Conservation (phyloP, 2,329 filamentous ascomycete genomes). For the Ophiostoma populinum region DNA sequence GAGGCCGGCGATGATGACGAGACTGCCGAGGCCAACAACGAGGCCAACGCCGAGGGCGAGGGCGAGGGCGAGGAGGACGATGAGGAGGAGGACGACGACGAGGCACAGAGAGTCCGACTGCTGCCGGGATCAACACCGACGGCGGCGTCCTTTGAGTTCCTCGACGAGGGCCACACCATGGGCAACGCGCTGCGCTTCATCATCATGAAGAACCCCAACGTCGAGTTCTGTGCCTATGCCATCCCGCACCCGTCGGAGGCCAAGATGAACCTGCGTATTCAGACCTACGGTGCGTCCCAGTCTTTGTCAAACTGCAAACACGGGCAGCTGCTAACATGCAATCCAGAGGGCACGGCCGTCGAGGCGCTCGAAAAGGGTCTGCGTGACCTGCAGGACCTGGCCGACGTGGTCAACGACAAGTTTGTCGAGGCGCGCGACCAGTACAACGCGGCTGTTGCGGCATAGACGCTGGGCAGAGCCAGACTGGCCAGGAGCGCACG, state of each 20-base stretch:
- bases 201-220: conserved; percentile 96
- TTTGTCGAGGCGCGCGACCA: conserved; percentile 54
- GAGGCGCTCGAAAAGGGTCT: conserved; percentile 84
- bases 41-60: conserved; percentile 6
- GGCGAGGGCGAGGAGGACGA: conserved; percentile 19
- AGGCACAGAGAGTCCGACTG: conserved; percentile 42
- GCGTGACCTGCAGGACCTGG: conserved; percentile 74
- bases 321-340: background rate
- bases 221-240: conserved; percentile 96
- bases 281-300: conserved; percentile 65
- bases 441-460: conserved; percentile 21
- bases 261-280: conserved; percentile 94
- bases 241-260: conserved; percentile 92
- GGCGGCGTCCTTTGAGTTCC: conserved; percentile 88
- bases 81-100: conserved; percentile 27
- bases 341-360: conserved; percentile 57
- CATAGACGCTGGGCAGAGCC: background rate
- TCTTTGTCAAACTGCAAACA: background rate
- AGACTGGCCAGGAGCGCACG: background rate
- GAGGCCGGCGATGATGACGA: conserved; percentile 6
- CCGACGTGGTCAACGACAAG: conserved; percentile 84
- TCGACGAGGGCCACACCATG: conserved; percentile 84
- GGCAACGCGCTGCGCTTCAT: conserved; percentile 89
- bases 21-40: conserved; percentile 6
- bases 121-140: conserved; percentile 71